Percentiles rank a stretch among this genome's conserved stretches.
These are phyloP conservation scores for Epicoccum nigrum DNA, from an alignment of 2,329 filamentous ascomycete genomes.

Conservation along the genomic window DNA sequence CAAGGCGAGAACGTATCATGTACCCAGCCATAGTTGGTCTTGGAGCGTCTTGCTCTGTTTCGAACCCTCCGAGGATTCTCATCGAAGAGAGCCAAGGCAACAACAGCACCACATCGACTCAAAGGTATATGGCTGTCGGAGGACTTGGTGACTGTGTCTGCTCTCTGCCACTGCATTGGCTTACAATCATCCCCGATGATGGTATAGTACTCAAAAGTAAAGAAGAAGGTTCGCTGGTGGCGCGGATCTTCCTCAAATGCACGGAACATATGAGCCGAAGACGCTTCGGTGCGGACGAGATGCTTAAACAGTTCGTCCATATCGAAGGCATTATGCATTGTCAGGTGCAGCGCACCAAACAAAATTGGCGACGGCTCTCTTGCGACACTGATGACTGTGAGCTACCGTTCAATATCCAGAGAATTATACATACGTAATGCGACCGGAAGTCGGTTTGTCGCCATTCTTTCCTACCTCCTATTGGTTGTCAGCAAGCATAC, in stretches of 20 bases:
- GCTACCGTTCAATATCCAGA: background rate
- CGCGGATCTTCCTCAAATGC: constrained; percentile 55
- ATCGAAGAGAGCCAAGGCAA: constrained; percentile 64
- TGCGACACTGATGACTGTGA: constrained; percentile 50
- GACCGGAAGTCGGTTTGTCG: constrained; percentile 57
- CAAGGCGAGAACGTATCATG: constrained; percentile 66
- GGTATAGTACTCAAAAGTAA: constrained; percentile 70
- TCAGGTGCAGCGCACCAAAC: constrained; percentile 65
- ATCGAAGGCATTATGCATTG: constrained; percentile 64
- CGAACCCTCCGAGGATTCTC: constrained; percentile 57
- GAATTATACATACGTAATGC: constrained; percentile 53
- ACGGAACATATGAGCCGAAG: constrained; percentile 57
- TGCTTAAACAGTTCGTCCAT: constrained; percentile 66
- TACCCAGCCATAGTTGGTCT: constrained; percentile 57
- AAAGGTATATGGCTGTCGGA: constrained; percentile 62
- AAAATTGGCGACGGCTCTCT: constrained; percentile 66
- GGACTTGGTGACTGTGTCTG: constrained; percentile 54
- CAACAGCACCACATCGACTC: constrained; percentile 64
- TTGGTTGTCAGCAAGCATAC: background rate
- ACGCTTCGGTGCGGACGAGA: constrained; percentile 56
- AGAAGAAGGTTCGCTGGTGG: constrained; percentile 64
- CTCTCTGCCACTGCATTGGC: constrained; percentile 66
- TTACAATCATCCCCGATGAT: constrained; percentile 62
- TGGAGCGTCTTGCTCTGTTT: constrained; percentile 57
- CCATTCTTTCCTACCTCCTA: constrained; percentile 46